Percentiles rank a stretch among this genome's conserved stretches.
Conservation (phyloP, 768 basidiomycete species). For the Gelatoporia subvermispora region DNA sequence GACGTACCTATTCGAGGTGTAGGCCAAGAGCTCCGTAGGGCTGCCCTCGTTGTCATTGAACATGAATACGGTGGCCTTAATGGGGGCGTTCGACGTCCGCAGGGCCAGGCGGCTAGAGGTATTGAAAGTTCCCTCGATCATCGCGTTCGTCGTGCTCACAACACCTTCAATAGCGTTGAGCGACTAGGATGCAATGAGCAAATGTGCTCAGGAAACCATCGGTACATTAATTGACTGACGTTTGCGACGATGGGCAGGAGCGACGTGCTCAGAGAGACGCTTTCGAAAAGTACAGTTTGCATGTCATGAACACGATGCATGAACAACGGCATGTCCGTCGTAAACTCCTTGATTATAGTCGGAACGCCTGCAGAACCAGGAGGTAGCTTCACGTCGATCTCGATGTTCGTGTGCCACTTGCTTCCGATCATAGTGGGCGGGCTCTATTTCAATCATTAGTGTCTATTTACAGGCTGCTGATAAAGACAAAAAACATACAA, state of each 20-base stretch:
- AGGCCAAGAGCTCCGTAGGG: constrained; percentile 27
- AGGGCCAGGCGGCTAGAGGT: constrained; percentile 23
- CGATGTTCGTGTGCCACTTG: constrained; percentile 21
- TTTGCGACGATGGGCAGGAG: constrained; percentile 23
- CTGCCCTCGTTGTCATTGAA: constrained; percentile 23
- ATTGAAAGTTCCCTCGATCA: constrained; percentile 35
- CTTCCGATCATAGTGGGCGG: not conserved
- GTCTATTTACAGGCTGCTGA: no score
- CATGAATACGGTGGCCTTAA: constrained; percentile 33
- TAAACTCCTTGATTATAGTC: constrained; percentile 24
- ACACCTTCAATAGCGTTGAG: constrained; percentile 19
- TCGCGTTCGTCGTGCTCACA: constrained; percentile 28
- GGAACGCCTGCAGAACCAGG: constrained; percentile 5
- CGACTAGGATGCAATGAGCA: constrained; percentile 20
- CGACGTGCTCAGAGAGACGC: constrained; percentile 17
- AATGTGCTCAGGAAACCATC: not conserved
- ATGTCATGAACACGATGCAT: constrained; percentile 25
- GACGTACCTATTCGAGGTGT: constrained; percentile 41
- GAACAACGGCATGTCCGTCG: constrained; percentile 26
- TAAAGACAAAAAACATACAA: constrained; percentile 13
- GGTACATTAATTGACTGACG: constrained; percentile 18
- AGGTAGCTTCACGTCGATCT: constrained; percentile 28
- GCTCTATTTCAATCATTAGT: no score
- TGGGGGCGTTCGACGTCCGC: constrained; percentile 30
- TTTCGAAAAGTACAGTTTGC: constrained; percentile 24